Evolutionary conservation across 805 yeast species (phyloP), one percentile per base, ranked within the genome.

Genomic region (Blastobotrys chiropterorum): DNA sequence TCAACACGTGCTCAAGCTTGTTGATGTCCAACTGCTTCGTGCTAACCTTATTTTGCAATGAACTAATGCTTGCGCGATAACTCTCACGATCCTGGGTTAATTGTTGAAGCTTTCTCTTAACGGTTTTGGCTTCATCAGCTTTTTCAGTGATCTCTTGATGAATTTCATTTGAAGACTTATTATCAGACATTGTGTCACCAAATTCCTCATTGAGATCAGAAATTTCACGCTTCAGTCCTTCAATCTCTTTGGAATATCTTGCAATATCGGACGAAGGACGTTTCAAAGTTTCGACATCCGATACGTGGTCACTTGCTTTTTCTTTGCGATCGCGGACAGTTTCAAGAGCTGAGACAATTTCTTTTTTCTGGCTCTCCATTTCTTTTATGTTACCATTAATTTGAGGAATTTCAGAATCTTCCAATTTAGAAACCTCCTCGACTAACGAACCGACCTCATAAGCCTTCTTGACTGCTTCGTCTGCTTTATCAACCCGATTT

Each of bases 401-500:
- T 30, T 46, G 56, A 14, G 56, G 53, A 43, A 66, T 52, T 34
- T 42, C 53, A 2, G 54, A 43, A 16, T 53, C 54, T 15, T 56
- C 58, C 44, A 57, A 34, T 15, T 47, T 20, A 11, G 39, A 17
- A 30, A 45, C 34, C 30, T 50, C 50, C 8, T 26, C 26, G 6
- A 53, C 55, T 17, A 47, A 34, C 14, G 57, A 48, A 3, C 44
- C 46, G n/a, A 59, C 31, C 4, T 48, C 31, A 38, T 68, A 61
- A 14, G 43, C 47, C 0, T 38, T 40, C 5, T 55, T 51, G 45
- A 62, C 66, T 1, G 62, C 66, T 0, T 62, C 60, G 7, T 70
- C 71, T 14, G 77, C 77, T 77, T 66, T 30, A 79, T 77, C 8
- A 86, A 67, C 0, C 97, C 97, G 44, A 79, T 79, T 19, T 74